A percentile compares a stretch with the other conserved stretches of the same genome.
These are phyloP conservation scores for Hypoxylon crocopeplum DNA, from an alignment of 495 filamentous ascomycete species.

Conservation along the genomic window DNA sequence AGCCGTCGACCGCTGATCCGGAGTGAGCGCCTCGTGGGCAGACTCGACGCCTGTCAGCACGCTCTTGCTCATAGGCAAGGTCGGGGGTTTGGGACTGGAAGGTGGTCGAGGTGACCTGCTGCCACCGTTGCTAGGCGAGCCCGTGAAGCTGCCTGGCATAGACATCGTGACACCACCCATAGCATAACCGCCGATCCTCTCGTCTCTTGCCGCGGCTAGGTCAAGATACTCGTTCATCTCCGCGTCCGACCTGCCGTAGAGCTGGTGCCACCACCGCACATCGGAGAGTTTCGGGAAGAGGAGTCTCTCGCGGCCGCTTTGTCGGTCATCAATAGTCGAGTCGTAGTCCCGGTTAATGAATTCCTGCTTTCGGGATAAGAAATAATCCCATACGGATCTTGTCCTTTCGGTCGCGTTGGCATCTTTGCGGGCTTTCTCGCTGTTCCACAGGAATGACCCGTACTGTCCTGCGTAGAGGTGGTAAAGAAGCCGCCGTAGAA, in stretches of 20 bases:
- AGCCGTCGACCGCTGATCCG: conserved; percentile 20
- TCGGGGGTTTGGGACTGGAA: conserved; percentile 44
- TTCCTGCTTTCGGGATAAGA: conserved; percentile 76
- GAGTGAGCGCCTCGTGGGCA: conserved; percentile 49
- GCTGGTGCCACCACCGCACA: conserved; percentile 90
- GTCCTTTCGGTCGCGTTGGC: conserved; percentile 72
- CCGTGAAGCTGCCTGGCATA: conserved; percentile 14
- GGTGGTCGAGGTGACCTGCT: conserved; percentile 34
- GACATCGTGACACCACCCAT: conserved; percentile 7
- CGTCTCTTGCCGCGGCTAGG: conserved; percentile 42
- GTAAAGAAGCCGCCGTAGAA: conserved; percentile 87
- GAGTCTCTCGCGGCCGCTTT: conserved; percentile 79
- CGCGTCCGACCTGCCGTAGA: conserved; percentile 81
- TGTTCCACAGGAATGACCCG: conserved; percentile 95
- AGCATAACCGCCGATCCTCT: conserved; percentile 36
- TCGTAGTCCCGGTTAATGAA: conserved; percentile 87
- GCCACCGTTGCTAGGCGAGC: conserved; percentile 20
- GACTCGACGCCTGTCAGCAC: conserved; percentile 51
- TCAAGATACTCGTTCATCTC: conserved; percentile 87
- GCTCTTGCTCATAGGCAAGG: conserved; percentile 47
- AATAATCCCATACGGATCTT: conserved; percentile 95
- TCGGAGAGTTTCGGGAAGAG: conserved; percentile 73
- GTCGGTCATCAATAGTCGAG: conserved; percentile 73
- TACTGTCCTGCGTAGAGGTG: conserved; percentile 97
- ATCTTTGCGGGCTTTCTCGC: conserved; percentile 87